phyloP scores from a whole-genome alignment of 2,329 filamentous ascomycete genomes.

The Berkeleyomyces basicola region DNA sequence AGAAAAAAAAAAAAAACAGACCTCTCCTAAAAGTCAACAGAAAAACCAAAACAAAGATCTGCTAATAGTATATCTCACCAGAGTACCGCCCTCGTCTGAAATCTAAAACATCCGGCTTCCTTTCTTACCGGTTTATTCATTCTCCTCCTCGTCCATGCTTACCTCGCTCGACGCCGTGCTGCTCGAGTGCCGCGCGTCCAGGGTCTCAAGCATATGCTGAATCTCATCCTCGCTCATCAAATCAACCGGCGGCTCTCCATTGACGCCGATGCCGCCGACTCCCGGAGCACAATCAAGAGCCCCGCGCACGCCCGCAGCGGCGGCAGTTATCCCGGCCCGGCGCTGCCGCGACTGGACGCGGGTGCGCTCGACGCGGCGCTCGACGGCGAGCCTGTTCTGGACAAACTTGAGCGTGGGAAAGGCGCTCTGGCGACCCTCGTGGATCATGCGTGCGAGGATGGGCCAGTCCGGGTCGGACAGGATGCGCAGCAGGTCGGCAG shows the following conservation, averaged over 20 bases:
- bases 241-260: constrained; percentile 32
- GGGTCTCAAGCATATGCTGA: constrained; percentile 26
- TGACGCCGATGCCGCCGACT: constrained; percentile 19
- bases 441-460: constrained; percentile 72
- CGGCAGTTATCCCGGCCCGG: constrained; percentile 26
- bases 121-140: background rate
- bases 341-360: constrained; percentile 33
- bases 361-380: constrained; percentile 48
- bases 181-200: constrained; percentile 16
- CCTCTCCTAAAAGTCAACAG: background rate
- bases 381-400: constrained; percentile 69
- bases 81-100: background rate
- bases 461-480: constrained; percentile 64
- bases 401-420: constrained; percentile 91
- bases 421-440: constrained; percentile 71
- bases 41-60: background rate
- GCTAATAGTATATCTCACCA: background rate
- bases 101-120: background rate
- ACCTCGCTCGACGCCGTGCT: background rate
- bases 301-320: constrained; percentile 27
- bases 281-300: constrained; percentile 17
- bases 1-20: background rate
- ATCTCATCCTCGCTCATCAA: constrained; percentile 47
- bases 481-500: constrained; percentile 72
- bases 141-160: constrained; percentile 6